Evolutionary conservation across 257 asterid genomes (phyloP), one percentile per base, ranked within the genome.

Genomic region (Petunia secreta): DNA sequence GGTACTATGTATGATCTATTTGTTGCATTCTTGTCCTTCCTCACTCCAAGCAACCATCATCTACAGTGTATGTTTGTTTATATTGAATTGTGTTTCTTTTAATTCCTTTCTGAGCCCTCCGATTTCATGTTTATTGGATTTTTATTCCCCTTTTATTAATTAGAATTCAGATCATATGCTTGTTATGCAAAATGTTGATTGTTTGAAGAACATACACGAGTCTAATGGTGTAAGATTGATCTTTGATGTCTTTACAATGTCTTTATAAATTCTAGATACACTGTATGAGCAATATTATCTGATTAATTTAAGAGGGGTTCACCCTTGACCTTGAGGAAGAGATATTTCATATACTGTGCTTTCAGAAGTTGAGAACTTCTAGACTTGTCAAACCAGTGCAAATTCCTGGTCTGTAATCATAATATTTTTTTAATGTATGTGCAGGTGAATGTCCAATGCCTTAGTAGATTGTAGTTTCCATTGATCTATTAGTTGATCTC

Each of bases 1-100:
- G 98, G 99, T 88, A 41, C 11, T 87, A 79, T 54, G 55, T 25
- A 25, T 25, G 25, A 25, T 58, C 8, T 44, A 43, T 41, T 77
- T 77, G 4, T 40, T 9, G 62, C 63, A 73, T 50, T 50, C 63
- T 71, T 25, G 15, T 10, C 59, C 59, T 9, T 2, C 58, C 8
- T 16, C 40, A 44, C 2, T n/a, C 75, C 8, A 41, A 67, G 36
- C 58, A 5, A 71, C 0, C 4, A 48, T 46, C 76, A 4, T 71
- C 11, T 10, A 34, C 5, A 48, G 5, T 25, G n/a, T 34, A 71
- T 50, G 77, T 48, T 39, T 4, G 6, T 25, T 71, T 48, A 58
- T 44, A 40, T 69, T 69, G 16, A 69, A 69, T 53, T 69, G 44
- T 25, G 34, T 34, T 48, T 41, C 4, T n/a, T 16, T 54, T 43